Evolutionary conservation across 768 basidiomycete genomes (phyloP).

Genomic region (Chlorophyllum brunneum): DNA sequence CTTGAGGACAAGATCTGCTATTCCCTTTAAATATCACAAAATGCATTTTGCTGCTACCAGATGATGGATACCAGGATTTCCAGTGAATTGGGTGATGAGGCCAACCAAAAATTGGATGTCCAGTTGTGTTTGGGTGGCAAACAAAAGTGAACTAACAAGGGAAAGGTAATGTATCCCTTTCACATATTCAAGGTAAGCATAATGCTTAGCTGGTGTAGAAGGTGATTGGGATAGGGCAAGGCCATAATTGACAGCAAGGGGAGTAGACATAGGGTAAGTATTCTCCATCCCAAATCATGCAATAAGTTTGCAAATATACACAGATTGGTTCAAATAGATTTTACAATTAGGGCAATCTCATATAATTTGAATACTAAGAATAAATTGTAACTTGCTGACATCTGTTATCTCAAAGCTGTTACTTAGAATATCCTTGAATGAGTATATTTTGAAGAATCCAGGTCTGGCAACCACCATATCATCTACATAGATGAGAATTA

Average conservation of each 20-base stretch:
- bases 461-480: conserved; percentile 13
- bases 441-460: conserved; percentile 14
- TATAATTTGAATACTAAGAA: conserved; percentile 29
- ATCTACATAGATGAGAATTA: conserved; percentile 16
- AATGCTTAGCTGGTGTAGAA: background rate
- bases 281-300: conserved; percentile 20
- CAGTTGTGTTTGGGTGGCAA: conserved; percentile 29
- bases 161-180: background rate
- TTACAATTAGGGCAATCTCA: conserved; percentile 14
- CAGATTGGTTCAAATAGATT: conserved; percentile 25
- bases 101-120: conserved; percentile 36
- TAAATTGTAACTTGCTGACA: conserved; percentile 23
- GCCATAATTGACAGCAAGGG: conserved; percentile 21
- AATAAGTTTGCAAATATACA: conserved; percentile 27
- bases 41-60: conserved; percentile 36
- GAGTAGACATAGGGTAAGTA: conserved; percentile 20
- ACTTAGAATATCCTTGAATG: conserved; percentile 19
- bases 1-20: too few relatives aligned
- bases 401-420: conserved; percentile 25
- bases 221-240: conserved; percentile 9
- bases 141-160: conserved; percentile 31
- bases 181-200: conserved; percentile 1
- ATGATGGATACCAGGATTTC: conserved; percentile 29
- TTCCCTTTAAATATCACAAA: conserved; percentile 31
- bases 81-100: conserved; percentile 27